Base-by-base conservation (phyloP, 768 basidiomycete species). In the Heimioporus sp. region DNA sequence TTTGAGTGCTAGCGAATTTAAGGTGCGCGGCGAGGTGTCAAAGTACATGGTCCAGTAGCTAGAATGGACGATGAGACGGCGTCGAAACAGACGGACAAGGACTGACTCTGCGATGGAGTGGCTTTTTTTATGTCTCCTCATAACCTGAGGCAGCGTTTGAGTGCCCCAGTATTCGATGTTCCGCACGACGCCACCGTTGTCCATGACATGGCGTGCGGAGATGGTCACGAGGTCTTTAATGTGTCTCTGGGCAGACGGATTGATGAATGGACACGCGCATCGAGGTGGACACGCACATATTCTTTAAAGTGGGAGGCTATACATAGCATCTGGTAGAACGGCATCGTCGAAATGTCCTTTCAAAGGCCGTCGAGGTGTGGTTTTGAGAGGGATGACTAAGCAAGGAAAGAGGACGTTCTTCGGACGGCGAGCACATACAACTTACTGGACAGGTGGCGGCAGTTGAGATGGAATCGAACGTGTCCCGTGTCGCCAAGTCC, bases 41-140 rank as follows among this genome's bases (percentile, higher is more conserved):
- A 94, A 96, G 64, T 91, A 81, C 75, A 96, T 80, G 5, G 87
- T 85, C 91, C 91, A 95, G 67, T 93, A 93, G 60, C 92, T 95
- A 59, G 43, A 3, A 45, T 19, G 20, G 47, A 15, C 13, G 17
- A 51, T 66, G 21, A 57, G 21, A 43, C 0, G 31, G 20, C 38
- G 15, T 47, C 8, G 30, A 16, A 10, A 24, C 7, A 24, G 37
- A 10, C 7, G 31, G n/a, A 48, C 5, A 6, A 1, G 35, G 10
- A 87, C 92, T 68, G 63, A 92, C 92, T 94, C 92, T 77, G 85
- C 92, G 20, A 80, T 61, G 11, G 67, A 69, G 53, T 86, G 81
- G 43, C 70, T 76, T 30, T 76, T 72, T 43, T 78, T 79, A 45
- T 86, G 81, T 48, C 81, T 72, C 56, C 78, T 77, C 86, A 91